These are phyloP conservation scores for Helenozyma rhizophorensis DNA, from an alignment of 805 yeast genomes.

Conservation along the genomic window DNA sequence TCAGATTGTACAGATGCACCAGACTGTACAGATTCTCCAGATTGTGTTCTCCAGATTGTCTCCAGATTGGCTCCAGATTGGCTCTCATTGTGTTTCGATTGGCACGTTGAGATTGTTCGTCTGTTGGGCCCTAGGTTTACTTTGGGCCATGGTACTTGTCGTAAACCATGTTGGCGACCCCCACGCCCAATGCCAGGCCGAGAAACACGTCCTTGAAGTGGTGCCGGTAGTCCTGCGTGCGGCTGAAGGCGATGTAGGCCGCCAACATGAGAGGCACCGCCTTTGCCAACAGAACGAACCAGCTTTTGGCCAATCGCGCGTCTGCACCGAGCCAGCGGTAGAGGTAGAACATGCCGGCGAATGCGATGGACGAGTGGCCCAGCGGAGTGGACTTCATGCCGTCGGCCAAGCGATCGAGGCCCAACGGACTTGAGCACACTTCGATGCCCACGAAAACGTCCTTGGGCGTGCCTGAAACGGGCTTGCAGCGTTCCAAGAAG, in stretches of 20 bases:
- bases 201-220: slow-evolving; percentile 31
- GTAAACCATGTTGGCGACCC: slow-evolving; percentile 11
- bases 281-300: slow-evolving; percentile 25
- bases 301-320: slow-evolving; percentile 15
- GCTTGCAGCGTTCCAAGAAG: slow-evolving; percentile 14
- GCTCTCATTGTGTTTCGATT: too few relatives aligned
- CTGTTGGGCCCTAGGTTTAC: too few relatives aligned
- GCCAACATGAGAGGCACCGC: slow-evolving; percentile 20
- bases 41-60: too few relatives aligned
- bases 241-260: slow-evolving; percentile 22
- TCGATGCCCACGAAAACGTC: slow-evolving; percentile 17
- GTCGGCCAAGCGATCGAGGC: slow-evolving; percentile 31
- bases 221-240: slow-evolving; percentile 26
- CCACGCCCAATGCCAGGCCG: slow-evolving; percentile 25
- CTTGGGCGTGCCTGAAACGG: slow-evolving; percentile 9
- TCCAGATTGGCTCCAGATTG: too few relatives aligned
- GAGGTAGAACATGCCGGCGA: slow-evolving; percentile 37
- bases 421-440: slow-evolving; percentile 25
- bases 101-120: too few relatives aligned
- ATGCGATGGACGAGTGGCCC: slow-evolving; percentile 54
- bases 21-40: too few relatives aligned
- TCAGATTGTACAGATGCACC: too few relatives aligned
- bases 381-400: slow-evolving; percentile 57
- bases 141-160: too few relatives aligned
- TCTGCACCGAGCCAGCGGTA: slow-evolving; percentile 32